Conservation (phyloP, 164 flowering plant genomes). For the Nymphaea thermarum region DNA sequence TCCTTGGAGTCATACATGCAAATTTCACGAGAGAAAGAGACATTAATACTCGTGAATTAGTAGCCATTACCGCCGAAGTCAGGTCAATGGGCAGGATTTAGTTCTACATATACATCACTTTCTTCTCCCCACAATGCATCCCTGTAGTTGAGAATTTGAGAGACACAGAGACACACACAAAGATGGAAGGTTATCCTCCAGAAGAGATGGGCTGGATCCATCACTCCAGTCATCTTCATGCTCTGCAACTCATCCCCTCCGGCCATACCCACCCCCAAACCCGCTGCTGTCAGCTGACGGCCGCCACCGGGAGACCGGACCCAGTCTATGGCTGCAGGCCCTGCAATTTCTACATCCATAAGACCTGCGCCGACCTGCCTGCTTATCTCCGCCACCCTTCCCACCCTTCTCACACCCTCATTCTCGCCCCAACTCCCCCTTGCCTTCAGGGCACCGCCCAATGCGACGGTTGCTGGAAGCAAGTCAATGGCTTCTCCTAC, state of each 20-base stretch:
- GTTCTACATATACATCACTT: too few relatives aligned
- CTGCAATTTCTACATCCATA: conserved; percentile 5
- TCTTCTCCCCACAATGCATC: too few relatives aligned
- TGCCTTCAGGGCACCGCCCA: background rate
- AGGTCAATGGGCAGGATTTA: too few relatives aligned
- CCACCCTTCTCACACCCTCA: conserved; percentile 6
- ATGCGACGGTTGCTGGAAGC: conserved; percentile 2
- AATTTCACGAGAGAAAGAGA: too few relatives aligned
- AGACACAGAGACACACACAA: background rate
- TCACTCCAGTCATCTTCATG: background rate
- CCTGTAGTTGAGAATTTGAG: background rate
- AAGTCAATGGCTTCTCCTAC: background rate
- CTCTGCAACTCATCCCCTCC: background rate
- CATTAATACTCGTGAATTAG: too few relatives aligned
- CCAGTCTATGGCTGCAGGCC: conserved; percentile 1
- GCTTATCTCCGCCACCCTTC: conserved; percentile 4
- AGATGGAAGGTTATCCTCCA: background rate
- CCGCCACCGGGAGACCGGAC: background rate
- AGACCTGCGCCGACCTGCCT: background rate
- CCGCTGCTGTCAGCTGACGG: background rate
- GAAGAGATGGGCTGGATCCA: background rate
- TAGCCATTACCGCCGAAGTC: too few relatives aligned
- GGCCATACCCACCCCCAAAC: background rate
- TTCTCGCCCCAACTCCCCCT: conserved; percentile 1
- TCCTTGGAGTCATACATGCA: too few relatives aligned